A percentile compares a stretch with the other conserved stretches of the same genome.
Evolutionary conservation across 2,329 filamentous ascomycete genomes (phyloP).

Genomic region (Phialocephala subalpina): DNA sequence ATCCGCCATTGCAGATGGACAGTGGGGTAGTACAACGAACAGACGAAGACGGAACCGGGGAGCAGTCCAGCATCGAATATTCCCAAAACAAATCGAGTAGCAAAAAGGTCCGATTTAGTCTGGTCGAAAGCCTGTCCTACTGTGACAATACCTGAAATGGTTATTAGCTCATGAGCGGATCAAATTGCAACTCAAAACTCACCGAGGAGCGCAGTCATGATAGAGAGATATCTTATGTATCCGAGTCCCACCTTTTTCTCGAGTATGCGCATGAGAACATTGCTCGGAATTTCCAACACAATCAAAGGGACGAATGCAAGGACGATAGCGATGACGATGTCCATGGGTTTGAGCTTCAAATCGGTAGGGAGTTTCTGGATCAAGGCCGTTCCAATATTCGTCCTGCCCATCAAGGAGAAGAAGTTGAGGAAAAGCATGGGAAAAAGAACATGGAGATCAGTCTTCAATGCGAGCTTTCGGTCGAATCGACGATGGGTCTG

Average conservation of each 20-base stretch:
- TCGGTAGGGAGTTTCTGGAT: slow-evolving; percentile 27
- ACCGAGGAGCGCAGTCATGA: slow-evolving; percentile 2
- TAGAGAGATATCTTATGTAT: slow-evolving; percentile 38
- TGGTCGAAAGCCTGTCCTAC: slow-evolving; percentile 39
- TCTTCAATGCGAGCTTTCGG: slow-evolving; percentile 18
- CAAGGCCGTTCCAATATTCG: slow-evolving; percentile 52
- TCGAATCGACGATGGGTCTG: too few relatives aligned
- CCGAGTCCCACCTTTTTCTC: slow-evolving; percentile 25
- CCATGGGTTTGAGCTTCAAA: slow-evolving; percentile 18
- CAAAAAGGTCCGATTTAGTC: slow-evolving; percentile 60
- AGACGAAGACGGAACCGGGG: slow-evolving; percentile 53
- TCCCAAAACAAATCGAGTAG: slow-evolving; percentile 40
- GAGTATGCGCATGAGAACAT: slow-evolving; percentile 46
- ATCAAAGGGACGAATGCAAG: slow-evolving; percentile 37
- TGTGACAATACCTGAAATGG: slow-evolving; percentile 35
- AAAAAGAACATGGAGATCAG: slow-evolving; percentile 50
- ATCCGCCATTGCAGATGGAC: slow-evolving; percentile 58
- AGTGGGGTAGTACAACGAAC: slow-evolving; percentile 71
- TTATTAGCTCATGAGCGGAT: too few relatives aligned
- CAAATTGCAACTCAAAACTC: neutral
- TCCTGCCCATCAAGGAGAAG: slow-evolving; percentile 58
- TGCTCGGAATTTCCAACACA: slow-evolving; percentile 30
- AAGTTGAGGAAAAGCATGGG: slow-evolving; percentile 66
- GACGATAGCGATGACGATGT: slow-evolving; percentile 24
- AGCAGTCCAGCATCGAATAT: slow-evolving; percentile 38